Evolutionary conservation across 164 flowering plant species (phyloP).

Genomic region (Stephania yunnanensis): DNA sequence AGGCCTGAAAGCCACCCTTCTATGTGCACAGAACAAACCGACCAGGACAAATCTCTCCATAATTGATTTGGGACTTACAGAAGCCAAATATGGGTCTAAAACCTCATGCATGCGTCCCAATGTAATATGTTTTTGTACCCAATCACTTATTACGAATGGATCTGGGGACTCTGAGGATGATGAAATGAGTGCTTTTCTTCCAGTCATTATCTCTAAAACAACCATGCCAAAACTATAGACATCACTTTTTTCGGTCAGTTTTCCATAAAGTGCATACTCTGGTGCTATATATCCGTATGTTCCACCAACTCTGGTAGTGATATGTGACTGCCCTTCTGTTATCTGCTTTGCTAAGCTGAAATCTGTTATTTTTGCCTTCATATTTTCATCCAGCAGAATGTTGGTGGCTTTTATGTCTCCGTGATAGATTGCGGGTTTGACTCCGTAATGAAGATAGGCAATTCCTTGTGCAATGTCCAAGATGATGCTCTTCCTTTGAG

Average conservation of each 20-base stretch:
- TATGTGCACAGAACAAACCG: neutral
- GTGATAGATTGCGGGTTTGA: neutral
- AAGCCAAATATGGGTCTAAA: neutral
- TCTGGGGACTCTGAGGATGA: neutral
- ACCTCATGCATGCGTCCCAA: neutral
- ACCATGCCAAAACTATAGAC: neutral
- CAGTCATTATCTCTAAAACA: neutral
- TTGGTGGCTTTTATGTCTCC: neutral
- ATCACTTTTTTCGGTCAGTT: neutral
- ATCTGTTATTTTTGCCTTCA: constrained; percentile 1
- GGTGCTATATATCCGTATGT: neutral
- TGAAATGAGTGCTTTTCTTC: neutral
- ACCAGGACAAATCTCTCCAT: neutral
- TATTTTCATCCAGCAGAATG: neutral
- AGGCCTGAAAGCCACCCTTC: neutral
- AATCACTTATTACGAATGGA: neutral
- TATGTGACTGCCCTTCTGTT: neutral
- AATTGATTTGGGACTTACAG: neutral
- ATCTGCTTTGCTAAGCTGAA: neutral
- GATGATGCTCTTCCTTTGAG: neutral
- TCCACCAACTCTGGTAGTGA: neutral
- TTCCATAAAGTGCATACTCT: neutral
- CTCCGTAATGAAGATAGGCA: constrained; percentile 3
- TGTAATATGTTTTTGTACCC: neutral
- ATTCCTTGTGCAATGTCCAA: neutral